Percentiles rank a stretch among this genome's conserved stretches.
Conservation (phyloP, 768 basidiomycete species). For the Lactifluus rugatus region DNA sequence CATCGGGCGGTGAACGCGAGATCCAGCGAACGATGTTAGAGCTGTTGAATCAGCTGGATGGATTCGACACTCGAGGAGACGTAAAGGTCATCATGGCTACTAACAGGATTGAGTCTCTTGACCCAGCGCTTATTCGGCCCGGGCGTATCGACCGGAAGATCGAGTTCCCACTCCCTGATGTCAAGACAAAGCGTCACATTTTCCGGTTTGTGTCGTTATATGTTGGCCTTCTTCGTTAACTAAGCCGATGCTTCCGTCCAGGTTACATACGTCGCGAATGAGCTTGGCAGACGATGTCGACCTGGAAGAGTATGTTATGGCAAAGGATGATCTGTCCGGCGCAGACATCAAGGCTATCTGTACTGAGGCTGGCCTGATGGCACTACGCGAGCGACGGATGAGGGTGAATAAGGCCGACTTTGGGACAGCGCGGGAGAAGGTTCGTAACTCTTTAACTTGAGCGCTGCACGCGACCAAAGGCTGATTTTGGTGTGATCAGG, state of each 20-base stretch:
- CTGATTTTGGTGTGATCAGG: constrained; percentile 31
- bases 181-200: constrained; percentile 98
- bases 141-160: constrained; percentile 99
- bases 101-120: constrained; percentile 92
- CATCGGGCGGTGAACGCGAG: constrained; percentile 97
- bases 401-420: constrained; percentile 88
- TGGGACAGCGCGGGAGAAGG: constrained; percentile 88
- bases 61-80: constrained; percentile 99
- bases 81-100: constrained; percentile 99
- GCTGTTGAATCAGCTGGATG: constrained; percentile 94
- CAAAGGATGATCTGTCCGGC: constrained; percentile 92
- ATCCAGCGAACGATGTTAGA: constrained; percentile 99
- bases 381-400: constrained; percentile 91
- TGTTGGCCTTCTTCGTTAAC: background rate
- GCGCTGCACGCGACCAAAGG: constrained; percentile 11
- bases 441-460: constrained; percentile 26
- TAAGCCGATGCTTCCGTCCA: constrained; percentile 24
- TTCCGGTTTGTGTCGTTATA: constrained; percentile 53
- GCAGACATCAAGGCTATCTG: constrained; percentile 99
- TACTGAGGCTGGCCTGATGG: constrained; percentile 95
- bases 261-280: constrained; percentile 93
- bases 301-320: constrained; percentile 89
- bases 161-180: constrained; percentile 93
- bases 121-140: constrained; percentile 96
- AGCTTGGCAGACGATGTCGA: constrained; percentile 81